Evolutionary conservation across 139 green algal species (phyloP).

Genomic region (Eudorina sp.): DNA sequence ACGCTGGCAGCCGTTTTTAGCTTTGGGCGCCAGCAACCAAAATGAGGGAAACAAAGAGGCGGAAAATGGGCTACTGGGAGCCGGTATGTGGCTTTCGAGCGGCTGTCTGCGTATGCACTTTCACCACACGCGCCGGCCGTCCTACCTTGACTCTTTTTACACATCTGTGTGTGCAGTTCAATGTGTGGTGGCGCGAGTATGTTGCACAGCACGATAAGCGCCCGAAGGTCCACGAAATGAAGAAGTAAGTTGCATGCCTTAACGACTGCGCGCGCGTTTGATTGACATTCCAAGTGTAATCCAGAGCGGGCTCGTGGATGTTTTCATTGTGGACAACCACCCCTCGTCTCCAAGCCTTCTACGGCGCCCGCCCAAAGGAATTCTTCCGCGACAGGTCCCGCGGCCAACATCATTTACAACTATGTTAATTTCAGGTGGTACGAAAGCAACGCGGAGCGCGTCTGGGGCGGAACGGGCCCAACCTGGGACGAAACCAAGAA

Average conservation of each 20-base stretch:
- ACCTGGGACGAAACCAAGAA: conserved; percentile 44
- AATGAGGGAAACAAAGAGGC: conserved; percentile 10
- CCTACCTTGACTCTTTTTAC: neutral
- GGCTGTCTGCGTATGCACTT: neutral
- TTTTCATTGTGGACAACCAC: too few species aligned
- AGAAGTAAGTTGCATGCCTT: conserved; percentile 23
- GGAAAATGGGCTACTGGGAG: conserved; percentile 43
- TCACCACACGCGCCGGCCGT: neutral
- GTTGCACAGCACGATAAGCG: conserved; percentile 26
- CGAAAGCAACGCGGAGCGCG: neutral
- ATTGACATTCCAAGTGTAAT: too few species aligned
- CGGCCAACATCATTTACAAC: too few species aligned
- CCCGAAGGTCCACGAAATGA: conserved; percentile 41
- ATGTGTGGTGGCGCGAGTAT: conserved; percentile 22
- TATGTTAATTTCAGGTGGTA: conserved; percentile 46
- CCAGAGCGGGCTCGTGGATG: too few species aligned
- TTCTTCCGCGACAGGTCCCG: too few species aligned
- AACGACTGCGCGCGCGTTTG: too few species aligned
- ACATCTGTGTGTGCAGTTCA: neutral
- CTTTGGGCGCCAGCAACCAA: too few species aligned
- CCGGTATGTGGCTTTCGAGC: conserved; percentile 6
- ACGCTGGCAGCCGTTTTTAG: too few species aligned
- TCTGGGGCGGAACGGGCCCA: conserved; percentile 20
- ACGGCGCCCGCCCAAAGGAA: too few species aligned
- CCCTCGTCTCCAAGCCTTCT: too few species aligned